phyloP scores from a whole-genome alignment of 805 yeast genomes.

The Clavispora fructus region DNA sequence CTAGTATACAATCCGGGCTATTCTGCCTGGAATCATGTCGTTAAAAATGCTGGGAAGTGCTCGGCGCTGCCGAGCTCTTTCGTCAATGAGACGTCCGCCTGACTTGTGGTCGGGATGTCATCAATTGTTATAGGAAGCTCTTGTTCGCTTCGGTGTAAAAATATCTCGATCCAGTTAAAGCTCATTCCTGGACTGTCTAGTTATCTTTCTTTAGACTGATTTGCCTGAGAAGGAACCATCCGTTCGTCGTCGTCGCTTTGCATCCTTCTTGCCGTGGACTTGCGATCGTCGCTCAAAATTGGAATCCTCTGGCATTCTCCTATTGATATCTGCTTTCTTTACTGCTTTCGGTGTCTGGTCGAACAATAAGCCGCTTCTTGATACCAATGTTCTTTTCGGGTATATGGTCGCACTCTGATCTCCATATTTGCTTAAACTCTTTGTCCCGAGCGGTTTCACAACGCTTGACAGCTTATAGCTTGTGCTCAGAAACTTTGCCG shows the following conservation, averaged over 20 bases:
- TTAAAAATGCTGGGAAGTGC: background rate
- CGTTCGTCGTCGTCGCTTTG: background rate
- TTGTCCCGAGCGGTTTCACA: background rate
- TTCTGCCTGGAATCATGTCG: conserved; percentile 1
- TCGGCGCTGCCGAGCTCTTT: background rate
- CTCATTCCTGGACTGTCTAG: background rate
- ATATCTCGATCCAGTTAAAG: conserved; percentile 1
- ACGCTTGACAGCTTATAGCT: background rate
- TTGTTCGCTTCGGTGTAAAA: background rate
- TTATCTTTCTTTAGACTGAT: background rate
- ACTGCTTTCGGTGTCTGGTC: background rate
- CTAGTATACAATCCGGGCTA: background rate
- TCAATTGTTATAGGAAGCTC: background rate
- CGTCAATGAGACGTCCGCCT: background rate
- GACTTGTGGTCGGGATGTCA: background rate
- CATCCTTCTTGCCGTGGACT: background rate
- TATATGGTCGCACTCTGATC: background rate
- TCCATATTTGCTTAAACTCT: background rate
- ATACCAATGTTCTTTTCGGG: background rate
- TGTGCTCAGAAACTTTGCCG: background rate
- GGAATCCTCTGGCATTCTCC: background rate
- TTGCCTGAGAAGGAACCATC: background rate
- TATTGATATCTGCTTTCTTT: background rate
- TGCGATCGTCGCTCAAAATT: conserved; percentile 11
- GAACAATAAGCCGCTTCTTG: background rate